A percentile compares a stretch with the other conserved stretches of the same genome.
Evolutionary conservation across 116 monocot genomes (phyloP).

Genomic region (Cymodocea nodosa): DNA sequence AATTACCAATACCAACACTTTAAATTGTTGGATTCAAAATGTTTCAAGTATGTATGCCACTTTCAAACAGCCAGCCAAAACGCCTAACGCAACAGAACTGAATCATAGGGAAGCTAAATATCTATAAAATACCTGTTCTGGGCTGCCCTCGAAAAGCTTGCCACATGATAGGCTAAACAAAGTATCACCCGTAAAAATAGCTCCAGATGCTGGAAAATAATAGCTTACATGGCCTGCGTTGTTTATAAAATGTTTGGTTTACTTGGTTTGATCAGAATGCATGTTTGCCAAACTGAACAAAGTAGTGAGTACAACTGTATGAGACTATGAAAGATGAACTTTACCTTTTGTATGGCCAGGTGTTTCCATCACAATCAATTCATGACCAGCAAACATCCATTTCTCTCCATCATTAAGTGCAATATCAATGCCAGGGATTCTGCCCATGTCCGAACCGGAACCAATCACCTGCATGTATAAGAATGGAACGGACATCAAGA

Average conservation of each 20-base stretch:
- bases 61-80: too few species aligned
- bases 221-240: slow-evolving; percentile 73
- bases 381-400: slow-evolving; percentile 95
- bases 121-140: slow-evolving; percentile 42
- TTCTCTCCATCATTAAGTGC: slow-evolving; percentile 69
- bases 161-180: slow-evolving; percentile 92
- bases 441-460: slow-evolving; percentile 50
- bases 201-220: slow-evolving; percentile 25
- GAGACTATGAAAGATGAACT: not conserved
- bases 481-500: not conserved
- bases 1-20: not conserved
- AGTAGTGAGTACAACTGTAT: not conserved
- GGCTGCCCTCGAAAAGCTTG: slow-evolving; percentile 86
- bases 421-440: slow-evolving; percentile 94
- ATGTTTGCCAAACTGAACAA: not conserved
- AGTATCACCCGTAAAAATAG: slow-evolving; percentile 83
- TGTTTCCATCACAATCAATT: slow-evolving; percentile 80
- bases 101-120: not conserved
- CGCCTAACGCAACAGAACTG: too few species aligned
- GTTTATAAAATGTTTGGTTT: not conserved
- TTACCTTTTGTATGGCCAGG: slow-evolving; percentile 88
- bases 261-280: not conserved
- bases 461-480: slow-evolving; percentile 65
- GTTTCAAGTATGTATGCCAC: not conserved
- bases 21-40: not conserved